These are phyloP conservation scores for Alternaria burnsii DNA, from an alignment of 2,329 filamentous ascomycete genomes.

Conservation along the genomic window DNA sequence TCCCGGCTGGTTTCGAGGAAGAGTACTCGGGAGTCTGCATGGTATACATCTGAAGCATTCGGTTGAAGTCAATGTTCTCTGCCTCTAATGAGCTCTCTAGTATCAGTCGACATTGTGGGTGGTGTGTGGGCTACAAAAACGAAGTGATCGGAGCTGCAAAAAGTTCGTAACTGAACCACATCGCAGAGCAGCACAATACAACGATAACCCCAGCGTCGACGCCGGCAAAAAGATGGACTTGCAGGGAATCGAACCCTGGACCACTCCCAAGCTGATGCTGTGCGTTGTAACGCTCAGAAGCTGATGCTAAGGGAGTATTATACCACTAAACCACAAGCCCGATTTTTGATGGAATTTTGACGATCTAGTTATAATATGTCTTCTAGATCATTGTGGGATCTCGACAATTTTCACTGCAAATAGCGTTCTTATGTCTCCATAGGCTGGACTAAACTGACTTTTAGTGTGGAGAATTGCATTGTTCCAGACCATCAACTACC, in stretches of 20 bases:
- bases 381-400: too few relatives aligned
- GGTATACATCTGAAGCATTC: not conserved
- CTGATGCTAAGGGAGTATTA: slow-evolving; percentile 25
- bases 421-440: too few relatives aligned
- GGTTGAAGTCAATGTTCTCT: not conserved
- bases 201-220: not conserved
- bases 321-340: slow-evolving; percentile 32
- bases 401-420: too few relatives aligned
- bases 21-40: not conserved
- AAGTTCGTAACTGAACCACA: not conserved
- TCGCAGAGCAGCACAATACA: not conserved
- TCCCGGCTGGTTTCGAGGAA: not conserved
- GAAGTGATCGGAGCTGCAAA: not conserved
- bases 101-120: too few relatives aligned
- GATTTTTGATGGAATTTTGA: not conserved
- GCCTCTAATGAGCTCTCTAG: not conserved
- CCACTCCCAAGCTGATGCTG: slow-evolving; percentile 15
- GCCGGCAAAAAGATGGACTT: slow-evolving; percentile 12
- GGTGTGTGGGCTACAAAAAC: too few relatives aligned
- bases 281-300: not conserved
- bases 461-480: not conserved
- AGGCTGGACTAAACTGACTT: not conserved
- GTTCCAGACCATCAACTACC: slow-evolving; percentile 4
- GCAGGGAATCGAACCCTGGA: slow-evolving; percentile 21
- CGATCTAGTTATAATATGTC: rapidly evolving